Conservation (phyloP, 495 filamentous ascomycete species). For the Penicilliopsis zonata region DNA sequence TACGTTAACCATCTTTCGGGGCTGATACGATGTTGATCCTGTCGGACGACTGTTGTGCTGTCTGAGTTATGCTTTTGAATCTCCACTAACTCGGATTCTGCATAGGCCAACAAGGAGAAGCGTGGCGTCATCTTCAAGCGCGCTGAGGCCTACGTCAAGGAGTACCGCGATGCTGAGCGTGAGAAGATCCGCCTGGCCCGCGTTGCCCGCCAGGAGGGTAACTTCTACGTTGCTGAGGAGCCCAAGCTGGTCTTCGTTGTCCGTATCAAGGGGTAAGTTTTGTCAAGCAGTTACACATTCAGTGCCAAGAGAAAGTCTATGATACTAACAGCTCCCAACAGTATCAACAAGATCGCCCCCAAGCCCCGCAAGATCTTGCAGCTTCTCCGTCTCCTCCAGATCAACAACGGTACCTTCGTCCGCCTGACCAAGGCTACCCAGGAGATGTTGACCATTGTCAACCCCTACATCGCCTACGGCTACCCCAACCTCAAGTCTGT, state of each 20-base stretch:
- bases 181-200: constrained; percentile 93
- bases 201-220: constrained; percentile 79
- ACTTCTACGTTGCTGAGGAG: constrained; percentile 88
- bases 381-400: constrained; percentile 96
- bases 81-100: constrained; percentile 28
- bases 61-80: constrained; percentile 7
- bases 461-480: constrained; percentile 97
- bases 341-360: constrained; percentile 99
- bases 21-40: constrained; percentile 52
- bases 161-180: constrained; percentile 95
- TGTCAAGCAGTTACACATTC: background rate
- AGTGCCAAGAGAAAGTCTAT: background rate
- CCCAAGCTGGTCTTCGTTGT: constrained; percentile 95
- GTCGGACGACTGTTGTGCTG: constrained; percentile 7
- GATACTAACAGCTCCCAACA: constrained; percentile 15
- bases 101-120: constrained; percentile 92
- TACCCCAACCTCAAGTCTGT: constrained; percentile 98
- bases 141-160: constrained; percentile 97
- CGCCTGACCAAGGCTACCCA: constrained; percentile 93
- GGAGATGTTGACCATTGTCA: constrained; percentile 96
- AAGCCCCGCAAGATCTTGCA: constrained; percentile 99
- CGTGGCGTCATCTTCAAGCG: constrained; percentile 97
- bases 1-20: constrained; percentile 99
- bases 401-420: constrained; percentile 99
- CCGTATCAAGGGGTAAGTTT: constrained; percentile 87